These are phyloP conservation scores for Lachancea cidri DNA, from an alignment of 805 yeast species.

Conservation along the genomic window DNA sequence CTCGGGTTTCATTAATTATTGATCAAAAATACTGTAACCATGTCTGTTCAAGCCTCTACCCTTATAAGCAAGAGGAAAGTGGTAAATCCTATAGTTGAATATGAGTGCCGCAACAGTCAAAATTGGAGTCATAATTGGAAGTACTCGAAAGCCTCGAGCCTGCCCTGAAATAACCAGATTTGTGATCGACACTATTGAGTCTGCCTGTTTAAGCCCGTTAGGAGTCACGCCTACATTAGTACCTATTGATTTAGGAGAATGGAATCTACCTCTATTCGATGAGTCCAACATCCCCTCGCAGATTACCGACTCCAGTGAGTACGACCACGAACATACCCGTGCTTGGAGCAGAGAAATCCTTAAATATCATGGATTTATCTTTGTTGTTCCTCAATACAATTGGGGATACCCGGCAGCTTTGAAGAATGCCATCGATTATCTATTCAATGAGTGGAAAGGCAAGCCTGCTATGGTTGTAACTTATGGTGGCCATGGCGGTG, in stretches of 20 bases:
- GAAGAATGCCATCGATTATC: constrained; percentile 36
- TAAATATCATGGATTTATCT: constrained; percentile 27
- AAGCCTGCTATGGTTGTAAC: constrained; percentile 33
- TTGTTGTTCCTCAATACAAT: constrained; percentile 37
- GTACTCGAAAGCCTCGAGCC: constrained; percentile 15
- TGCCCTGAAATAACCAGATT: too few species aligned
- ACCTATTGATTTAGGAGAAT: constrained; percentile 30
- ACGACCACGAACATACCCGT: constrained; percentile 22
- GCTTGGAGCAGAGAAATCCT: constrained; percentile 28
- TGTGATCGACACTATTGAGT: constrained; percentile 11
- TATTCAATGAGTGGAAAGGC: constrained; percentile 32
- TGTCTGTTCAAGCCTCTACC: too few species aligned
- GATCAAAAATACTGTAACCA: too few species aligned
- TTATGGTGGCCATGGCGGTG: constrained; percentile 33
- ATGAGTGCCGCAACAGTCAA: too few species aligned
- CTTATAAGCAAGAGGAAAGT: too few species aligned
- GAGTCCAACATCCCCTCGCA: constrained; percentile 28
- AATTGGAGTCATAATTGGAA: constrained; percentile 17
- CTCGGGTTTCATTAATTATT: too few species aligned
- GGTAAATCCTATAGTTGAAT: too few species aligned
- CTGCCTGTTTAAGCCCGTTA: background rate
- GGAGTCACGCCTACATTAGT: constrained; percentile 5
- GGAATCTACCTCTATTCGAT: constrained; percentile 29
- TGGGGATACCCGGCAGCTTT: constrained; percentile 35
- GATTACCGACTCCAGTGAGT: constrained; percentile 17